phyloP scores from a whole-genome alignment of 495 filamentous ascomycete genomes.

The Opeltia flavorubescens region DNA sequence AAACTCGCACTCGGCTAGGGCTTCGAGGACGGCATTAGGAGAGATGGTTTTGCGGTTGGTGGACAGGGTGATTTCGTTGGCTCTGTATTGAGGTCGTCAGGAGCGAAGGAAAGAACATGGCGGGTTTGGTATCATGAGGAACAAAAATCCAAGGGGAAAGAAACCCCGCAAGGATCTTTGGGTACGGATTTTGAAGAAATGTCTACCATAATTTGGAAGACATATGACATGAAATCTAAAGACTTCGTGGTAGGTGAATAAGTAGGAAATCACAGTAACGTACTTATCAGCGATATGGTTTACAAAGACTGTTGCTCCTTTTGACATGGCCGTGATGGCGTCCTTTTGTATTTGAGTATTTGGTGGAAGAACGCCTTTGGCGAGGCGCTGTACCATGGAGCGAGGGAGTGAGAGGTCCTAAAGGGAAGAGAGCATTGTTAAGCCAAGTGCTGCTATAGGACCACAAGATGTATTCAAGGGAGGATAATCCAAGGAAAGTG shows the following conservation, averaged over 20 bases:
- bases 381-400: slow-evolving; percentile 83
- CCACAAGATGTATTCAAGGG: too few relatives aligned
- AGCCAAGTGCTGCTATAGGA: too few relatives aligned
- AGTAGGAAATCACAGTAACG: slow-evolving; percentile 15
- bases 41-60: slow-evolving; percentile 73
- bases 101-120: not conserved
- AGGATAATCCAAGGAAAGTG: too few relatives aligned
- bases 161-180: too few relatives aligned
- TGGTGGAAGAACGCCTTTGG: slow-evolving; percentile 90
- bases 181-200: not conserved
- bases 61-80: slow-evolving; percentile 55
- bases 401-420: slow-evolving; percentile 87
- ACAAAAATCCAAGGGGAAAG: too few relatives aligned
- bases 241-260: not conserved
- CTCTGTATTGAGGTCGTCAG: slow-evolving; percentile 31
- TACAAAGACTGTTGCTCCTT: slow-evolving; percentile 88
- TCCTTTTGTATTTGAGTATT: slow-evolving; percentile 93
- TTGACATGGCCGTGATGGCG: slow-evolving; percentile 78
- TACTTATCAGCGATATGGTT: slow-evolving; percentile 80
- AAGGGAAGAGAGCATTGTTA: too few relatives aligned
- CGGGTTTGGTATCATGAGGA: too few relatives aligned
- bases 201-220: too few relatives aligned
- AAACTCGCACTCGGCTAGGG: slow-evolving; percentile 72
- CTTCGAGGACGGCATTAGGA: slow-evolving; percentile 69
- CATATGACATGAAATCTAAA: too few relatives aligned